A percentile compares a stretch with the other conserved stretches of the same genome.
Evolutionary conservation across 1,284 basidiomycete species (phyloP).

Genomic region (Amylostereum chailletii): DNA sequence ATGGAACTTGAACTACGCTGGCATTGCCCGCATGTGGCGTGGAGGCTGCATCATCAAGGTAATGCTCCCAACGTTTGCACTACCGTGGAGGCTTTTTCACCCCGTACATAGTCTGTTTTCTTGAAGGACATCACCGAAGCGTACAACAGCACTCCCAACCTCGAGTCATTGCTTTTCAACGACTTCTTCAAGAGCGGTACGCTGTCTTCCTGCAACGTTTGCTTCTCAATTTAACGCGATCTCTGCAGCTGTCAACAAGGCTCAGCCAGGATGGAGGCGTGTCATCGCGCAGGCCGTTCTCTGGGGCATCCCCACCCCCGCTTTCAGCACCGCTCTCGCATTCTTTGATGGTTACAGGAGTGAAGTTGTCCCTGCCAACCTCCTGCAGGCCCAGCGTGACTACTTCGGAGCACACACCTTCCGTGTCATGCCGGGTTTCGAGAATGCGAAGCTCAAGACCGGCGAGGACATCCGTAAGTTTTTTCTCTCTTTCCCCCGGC

Average conservation of each 20-base stretch:
- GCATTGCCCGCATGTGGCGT: conserved; percentile 99
- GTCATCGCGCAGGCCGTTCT: conserved; percentile 94
- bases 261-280: conserved; percentile 97
- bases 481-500: conserved; percentile 6
- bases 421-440: conserved; percentile 83
- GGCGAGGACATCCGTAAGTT: conserved; percentile 83
- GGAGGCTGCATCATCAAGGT: conserved; percentile 99
- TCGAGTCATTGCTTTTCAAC: conserved; percentile 94
- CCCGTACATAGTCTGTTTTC: conserved; percentile 69
- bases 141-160: conserved; percentile 78
- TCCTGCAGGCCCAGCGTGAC: conserved; percentile 93
- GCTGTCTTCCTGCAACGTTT: conserved; percentile 1
- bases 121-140: conserved; percentile 89
- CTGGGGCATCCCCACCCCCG: conserved; percentile 96
- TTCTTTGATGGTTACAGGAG: conserved; percentile 99
- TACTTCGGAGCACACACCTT: conserved; percentile 95
- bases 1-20: conserved; percentile 91
- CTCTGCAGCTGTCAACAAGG: conserved; percentile 73
- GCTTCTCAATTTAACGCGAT: background rate
- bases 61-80: background rate
- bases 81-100: background rate
- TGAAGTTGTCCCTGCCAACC: conserved; percentile 88
- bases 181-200: conserved; percentile 95
- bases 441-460: conserved; percentile 72
- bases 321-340: conserved; percentile 92